These are phyloP conservation scores for Fagopyrum esculentum DNA, from an alignment of 148 eudicot genomes.

Conservation along the genomic window DNA sequence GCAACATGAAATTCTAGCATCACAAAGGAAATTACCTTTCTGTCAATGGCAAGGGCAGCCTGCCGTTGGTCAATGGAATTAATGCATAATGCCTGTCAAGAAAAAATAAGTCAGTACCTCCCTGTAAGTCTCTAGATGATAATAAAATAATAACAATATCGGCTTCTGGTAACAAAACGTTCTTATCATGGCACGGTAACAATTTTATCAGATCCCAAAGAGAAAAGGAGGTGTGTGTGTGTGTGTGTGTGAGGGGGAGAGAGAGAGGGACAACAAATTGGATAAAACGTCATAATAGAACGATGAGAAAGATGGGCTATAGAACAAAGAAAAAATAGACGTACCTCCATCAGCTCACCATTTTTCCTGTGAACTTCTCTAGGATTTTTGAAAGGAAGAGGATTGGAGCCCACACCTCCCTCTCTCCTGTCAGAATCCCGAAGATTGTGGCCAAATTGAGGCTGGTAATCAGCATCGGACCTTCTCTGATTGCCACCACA, in stretches of 20 bases:
- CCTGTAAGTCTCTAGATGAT: background rate
- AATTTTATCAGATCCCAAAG: background rate
- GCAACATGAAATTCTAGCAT: background rate
- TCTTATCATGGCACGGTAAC: background rate
- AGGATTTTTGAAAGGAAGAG: conserved; percentile 52
- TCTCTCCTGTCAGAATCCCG: conserved; percentile 30
- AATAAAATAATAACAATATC: background rate
- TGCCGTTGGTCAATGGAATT: conserved; percentile 65
- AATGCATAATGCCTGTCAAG: conserved; percentile 76
- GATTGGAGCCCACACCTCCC: conserved; percentile 19
- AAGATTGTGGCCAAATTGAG: conserved; percentile 39
- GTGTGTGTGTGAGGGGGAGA: background rate
- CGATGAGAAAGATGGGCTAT: conserved; percentile 8
- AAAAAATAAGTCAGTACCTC: background rate
- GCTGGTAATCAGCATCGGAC: conserved; percentile 32
- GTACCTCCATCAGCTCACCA: conserved; percentile 93
- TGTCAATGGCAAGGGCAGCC: conserved; percentile 81
- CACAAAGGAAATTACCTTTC: conserved; percentile 47
- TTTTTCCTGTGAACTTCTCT: conserved; percentile 65
- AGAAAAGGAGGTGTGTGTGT: background rate
- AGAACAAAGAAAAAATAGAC: conserved; percentile 8
- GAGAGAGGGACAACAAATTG: background rate
- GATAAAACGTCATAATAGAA: background rate
- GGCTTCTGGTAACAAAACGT: background rate
- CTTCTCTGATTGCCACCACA: conserved; percentile 30